These are phyloP conservation scores for Geotrichum restrictum DNA, from an alignment of 1,139 yeast genomes.

Conservation along the genomic window DNA sequence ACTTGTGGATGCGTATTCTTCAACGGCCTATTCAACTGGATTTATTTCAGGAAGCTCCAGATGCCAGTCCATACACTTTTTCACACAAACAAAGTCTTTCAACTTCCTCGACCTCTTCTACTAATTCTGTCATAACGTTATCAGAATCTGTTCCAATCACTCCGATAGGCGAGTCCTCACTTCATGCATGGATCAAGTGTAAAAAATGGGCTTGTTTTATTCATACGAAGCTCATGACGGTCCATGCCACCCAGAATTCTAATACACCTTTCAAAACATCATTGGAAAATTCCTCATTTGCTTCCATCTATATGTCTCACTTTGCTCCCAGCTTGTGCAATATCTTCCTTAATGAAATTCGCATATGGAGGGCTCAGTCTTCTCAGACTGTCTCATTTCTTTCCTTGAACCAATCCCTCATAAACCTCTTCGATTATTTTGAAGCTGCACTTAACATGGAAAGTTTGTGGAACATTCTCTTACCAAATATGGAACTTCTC, in stretches of 20 bases:
- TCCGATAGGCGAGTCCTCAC: background rate
- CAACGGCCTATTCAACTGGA: constrained; percentile 9
- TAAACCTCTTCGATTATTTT: constrained; percentile 42
- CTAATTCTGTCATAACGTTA: background rate
- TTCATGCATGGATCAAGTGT: constrained; percentile 63
- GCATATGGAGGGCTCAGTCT: constrained; percentile 3
- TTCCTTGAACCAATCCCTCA: constrained; percentile 3
- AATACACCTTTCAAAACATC: background rate
- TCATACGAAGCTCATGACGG: constrained; percentile 14
- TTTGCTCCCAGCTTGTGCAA: constrained; percentile 20
- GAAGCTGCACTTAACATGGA: constrained; percentile 68
- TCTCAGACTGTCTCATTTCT: constrained; percentile 10
- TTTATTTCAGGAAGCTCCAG: background rate
- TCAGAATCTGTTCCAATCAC: constrained; percentile 2
- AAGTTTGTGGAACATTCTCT: constrained; percentile 62
- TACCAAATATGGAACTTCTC: constrained; percentile 62
- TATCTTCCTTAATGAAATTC: constrained; percentile 17
- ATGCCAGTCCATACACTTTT: background rate
- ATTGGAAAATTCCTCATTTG: constrained; percentile 1
- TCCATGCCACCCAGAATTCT: constrained; percentile 3
- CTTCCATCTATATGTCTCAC: constrained; percentile 16
- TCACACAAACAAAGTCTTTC: constrained; percentile 9
- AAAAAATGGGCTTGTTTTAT: constrained; percentile 76
- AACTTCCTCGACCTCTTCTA: constrained; percentile 5
- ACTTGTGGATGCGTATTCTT: constrained; percentile 13